These are phyloP conservation scores for Saccharum officinarum DNA, from an alignment of 176 grass and related monocot genomes.

Conservation along the genomic window DNA sequence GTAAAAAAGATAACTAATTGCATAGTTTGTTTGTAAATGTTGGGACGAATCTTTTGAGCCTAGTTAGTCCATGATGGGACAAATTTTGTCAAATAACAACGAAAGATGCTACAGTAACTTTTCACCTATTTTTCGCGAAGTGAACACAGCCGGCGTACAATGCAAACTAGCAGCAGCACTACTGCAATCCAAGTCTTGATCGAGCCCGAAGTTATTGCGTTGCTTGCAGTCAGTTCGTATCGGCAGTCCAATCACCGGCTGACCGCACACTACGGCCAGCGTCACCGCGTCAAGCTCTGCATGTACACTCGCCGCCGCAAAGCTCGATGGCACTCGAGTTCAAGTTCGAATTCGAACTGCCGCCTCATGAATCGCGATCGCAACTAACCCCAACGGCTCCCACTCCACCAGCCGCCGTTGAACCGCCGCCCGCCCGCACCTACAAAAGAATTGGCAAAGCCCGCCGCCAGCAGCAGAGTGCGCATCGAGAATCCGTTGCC, in stretches of 20 bases:
- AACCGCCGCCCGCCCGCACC: not conserved
- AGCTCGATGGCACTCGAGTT: not conserved
- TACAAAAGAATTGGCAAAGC: not conserved
- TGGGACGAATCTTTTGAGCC: no score
- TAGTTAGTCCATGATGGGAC: no score
- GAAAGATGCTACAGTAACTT: no score
- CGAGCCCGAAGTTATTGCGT: not conserved
- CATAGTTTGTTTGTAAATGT: no score
- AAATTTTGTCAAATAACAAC: no score
- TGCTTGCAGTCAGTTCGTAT: not conserved
- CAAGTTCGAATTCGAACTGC: slow-evolving; percentile 33
- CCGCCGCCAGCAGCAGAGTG: not conserved
- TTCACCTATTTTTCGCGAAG: no score
- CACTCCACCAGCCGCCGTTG: not conserved
- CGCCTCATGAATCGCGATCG: slow-evolving; percentile 14
- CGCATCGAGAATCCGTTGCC: not conserved
- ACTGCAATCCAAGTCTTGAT: not conserved
- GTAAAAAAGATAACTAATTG: no score
- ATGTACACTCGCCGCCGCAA: not conserved
- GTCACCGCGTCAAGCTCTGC: not conserved
- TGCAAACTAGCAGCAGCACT: not conserved
- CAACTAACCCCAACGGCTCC: slow-evolving; percentile 29
- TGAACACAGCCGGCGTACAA: no score
- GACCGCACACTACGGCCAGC: not conserved
- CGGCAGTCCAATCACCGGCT: not conserved